Conservation (phyloP, 78 protist species). For the Dictyostelium discoideum region DNA sequence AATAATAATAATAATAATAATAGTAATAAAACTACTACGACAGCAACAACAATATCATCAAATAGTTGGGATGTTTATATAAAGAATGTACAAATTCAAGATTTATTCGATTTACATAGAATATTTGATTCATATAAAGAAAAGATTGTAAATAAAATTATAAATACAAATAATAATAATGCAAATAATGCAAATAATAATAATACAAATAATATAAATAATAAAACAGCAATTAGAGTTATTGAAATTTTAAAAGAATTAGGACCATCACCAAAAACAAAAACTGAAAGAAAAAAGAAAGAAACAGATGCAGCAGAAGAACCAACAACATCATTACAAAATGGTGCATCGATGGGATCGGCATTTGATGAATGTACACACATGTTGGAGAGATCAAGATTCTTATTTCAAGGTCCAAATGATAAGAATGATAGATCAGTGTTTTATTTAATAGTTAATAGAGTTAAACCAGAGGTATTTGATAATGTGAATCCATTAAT, state of each 20-base stretch:
- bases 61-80: slow-evolving; percentile 42
- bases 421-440: slow-evolving; percentile 63
- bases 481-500: slow-evolving; percentile 74
- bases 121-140: slow-evolving; percentile 68
- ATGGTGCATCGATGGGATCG: background rate
- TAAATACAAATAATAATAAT: background rate
- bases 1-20: background rate
- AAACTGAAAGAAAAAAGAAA: slow-evolving; percentile 45
- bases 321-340: background rate
- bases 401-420: slow-evolving; percentile 80
- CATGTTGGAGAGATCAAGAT: slow-evolving; percentile 76
- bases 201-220: background rate
- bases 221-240: slow-evolving; percentile 8
- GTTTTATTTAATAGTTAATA: slow-evolving; percentile 69
- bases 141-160: background rate
- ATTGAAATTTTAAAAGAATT: slow-evolving; percentile 49
- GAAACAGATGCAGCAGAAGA: slow-evolving; percentile 46
- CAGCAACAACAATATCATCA: background rate
- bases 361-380: slow-evolving; percentile 59
- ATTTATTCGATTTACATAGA: slow-evolving; percentile 74
- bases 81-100: slow-evolving; percentile 45
- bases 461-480: slow-evolving; percentile 57
- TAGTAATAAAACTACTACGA: background rate
- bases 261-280: slow-evolving; percentile 82
- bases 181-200: background rate